Evolutionary conservation across 805 yeast species (phyloP).

Genomic region (Blastobotrys chiropterorum): DNA sequence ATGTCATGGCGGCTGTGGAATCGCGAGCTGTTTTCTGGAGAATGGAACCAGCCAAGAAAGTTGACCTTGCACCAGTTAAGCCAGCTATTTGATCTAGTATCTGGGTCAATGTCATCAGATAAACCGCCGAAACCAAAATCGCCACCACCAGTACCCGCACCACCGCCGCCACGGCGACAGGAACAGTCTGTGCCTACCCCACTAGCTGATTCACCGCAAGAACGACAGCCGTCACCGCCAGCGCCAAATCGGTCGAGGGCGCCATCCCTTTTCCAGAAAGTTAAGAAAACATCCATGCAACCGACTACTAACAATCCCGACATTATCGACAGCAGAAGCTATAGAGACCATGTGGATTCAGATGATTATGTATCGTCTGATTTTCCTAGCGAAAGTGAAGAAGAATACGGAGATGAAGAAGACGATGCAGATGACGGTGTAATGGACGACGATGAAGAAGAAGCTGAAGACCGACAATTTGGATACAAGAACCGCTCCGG

Average conservation of each 20-base stretch:
- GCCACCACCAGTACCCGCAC: background rate
- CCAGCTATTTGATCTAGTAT: background rate
- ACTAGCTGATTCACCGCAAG: background rate
- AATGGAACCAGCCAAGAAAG: background rate
- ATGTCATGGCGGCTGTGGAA: slow-evolving; percentile 35
- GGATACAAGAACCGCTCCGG: slow-evolving; percentile 21
- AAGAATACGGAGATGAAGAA: too few relatives aligned
- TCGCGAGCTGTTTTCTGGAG: slow-evolving; percentile 19
- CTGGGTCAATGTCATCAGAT: background rate
- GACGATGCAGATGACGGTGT: slow-evolving; percentile 8
- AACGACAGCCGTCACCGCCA: background rate
- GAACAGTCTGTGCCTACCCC: background rate
- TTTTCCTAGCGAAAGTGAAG: background rate
- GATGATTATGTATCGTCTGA: slow-evolving; percentile 2
- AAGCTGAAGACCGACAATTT: background rate
- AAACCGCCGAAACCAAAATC: background rate
- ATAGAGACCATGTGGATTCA: slow-evolving; percentile 7
- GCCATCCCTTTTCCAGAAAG: slow-evolving; percentile 2
- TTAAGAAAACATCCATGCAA: background rate
- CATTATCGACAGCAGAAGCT: slow-evolving; percentile 8
- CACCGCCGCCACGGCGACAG: background rate
- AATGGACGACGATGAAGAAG: background rate
- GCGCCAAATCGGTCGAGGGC: background rate
- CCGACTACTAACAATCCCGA: background rate
- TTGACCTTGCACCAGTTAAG: background rate